Conservation (phyloP, 73 alveolate species). For the Stentor roeselii region DNA sequence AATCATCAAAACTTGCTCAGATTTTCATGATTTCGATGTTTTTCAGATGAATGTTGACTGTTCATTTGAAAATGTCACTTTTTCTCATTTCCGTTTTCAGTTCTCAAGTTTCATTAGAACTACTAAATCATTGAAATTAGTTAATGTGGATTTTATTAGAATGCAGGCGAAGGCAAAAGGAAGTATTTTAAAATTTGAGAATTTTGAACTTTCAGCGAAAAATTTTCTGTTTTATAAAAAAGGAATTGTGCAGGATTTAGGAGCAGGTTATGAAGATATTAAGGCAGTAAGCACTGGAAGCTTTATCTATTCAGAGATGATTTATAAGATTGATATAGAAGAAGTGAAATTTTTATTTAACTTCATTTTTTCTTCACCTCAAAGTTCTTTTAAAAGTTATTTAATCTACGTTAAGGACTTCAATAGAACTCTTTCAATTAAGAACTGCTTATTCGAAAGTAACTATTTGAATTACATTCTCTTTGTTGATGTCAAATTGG, state of each 20-base stretch:
- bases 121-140: neutral
- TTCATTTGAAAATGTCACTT: neutral
- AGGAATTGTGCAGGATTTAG: neutral
- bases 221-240: too few species aligned
- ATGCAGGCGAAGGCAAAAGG: neutral
- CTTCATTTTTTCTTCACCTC: neutral
- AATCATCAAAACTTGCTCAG: neutral
- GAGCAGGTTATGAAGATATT: neutral
- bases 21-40: neutral
- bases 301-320: too few species aligned
- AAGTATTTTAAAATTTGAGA: neutral
- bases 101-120: neutral
- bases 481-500: neutral
- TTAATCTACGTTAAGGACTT: too few species aligned
- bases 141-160: neutral
- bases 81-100: neutral
- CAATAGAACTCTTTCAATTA: neutral
- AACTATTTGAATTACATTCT: neutral
- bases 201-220: neutral
- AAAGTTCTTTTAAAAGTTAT: neutral
- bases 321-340: too few species aligned
- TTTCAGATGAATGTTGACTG: neutral
- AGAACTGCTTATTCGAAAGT: neutral
- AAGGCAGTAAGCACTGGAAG: neutral
- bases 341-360: too few species aligned